phyloP scores from a whole-genome alignment of 768 basidiomycete species.

The Amanita muscaria region DNA sequence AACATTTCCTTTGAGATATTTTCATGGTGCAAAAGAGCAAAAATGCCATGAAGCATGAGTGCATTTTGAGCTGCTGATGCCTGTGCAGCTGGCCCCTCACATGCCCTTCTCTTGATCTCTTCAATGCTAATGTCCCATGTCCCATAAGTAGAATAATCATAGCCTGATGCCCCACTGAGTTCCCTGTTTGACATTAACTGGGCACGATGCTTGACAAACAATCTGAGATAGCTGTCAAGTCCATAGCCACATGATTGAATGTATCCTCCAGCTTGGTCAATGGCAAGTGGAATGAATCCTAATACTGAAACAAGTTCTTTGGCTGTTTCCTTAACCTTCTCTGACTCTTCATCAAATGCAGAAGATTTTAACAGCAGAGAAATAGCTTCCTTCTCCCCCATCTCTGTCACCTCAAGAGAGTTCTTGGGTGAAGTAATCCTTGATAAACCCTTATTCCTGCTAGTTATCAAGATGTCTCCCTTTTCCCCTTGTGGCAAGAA shows the following conservation, averaged over 20 bases:
- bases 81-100: not conserved
- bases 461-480: conserved; percentile 15
- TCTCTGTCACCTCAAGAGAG: conserved; percentile 7
- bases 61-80: not conserved
- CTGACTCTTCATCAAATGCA: not conserved
- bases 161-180: not conserved
- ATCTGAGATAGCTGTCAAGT: not conserved
- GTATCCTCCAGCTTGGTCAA: conserved; percentile 11
- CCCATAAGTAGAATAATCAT: not conserved
- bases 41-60: not conserved
- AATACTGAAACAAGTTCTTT: not conserved
- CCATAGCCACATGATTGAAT: too few relatives aligned
- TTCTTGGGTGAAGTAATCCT: conserved; percentile 3
- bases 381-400: conserved; percentile 13
- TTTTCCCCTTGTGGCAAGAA: conserved; percentile 10
- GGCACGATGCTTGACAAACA: not conserved
- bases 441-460: conserved; percentile 8
- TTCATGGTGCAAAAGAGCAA: not conserved
- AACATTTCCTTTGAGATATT: not conserved
- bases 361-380: conserved; percentile 12
- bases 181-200: not conserved
- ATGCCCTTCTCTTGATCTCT: not conserved
- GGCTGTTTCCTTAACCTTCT: not conserved
- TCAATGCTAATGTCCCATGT: conserved; percentile 4
- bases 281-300: conserved; percentile 7